A percentile compares a stretch with the other conserved stretches of the same genome.
Conservation (phyloP, 208 protist genomes). For the Trypanosoma scelopori region DNA sequence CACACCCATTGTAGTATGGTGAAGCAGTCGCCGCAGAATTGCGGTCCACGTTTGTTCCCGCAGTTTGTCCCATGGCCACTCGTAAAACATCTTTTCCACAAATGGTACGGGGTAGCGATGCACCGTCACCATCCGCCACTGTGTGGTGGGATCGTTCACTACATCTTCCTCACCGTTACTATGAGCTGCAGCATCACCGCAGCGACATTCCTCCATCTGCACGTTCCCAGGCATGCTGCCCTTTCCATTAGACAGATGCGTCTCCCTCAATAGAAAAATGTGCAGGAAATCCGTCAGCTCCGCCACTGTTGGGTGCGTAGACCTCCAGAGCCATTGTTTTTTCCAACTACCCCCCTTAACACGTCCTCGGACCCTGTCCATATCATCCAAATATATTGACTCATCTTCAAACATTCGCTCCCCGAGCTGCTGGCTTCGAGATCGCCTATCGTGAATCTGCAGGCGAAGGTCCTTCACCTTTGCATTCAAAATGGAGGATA, state of each 20-base stretch:
- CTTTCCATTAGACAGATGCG: slow-evolving; percentile 23
- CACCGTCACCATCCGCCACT: slow-evolving; percentile 53
- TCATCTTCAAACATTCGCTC: background rate
- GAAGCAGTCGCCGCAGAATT: slow-evolving; percentile 41
- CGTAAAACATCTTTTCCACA: slow-evolving; percentile 36
- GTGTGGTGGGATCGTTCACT: slow-evolving; percentile 8
- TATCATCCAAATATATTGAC: background rate
- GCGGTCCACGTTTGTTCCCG: slow-evolving; percentile 36
- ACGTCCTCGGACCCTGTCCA: background rate
- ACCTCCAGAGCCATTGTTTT: background rate
- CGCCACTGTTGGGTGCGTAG: slow-evolving; percentile 19
- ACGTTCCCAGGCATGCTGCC: background rate
- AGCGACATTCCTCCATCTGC: background rate
- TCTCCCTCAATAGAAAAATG: slow-evolving; percentile 39
- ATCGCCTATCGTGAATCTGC: background rate
- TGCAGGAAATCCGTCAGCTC: slow-evolving; percentile 49
- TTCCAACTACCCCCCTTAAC: background rate
- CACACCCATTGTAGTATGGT: slow-evolving; percentile 35
- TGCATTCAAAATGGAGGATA: slow-evolving; percentile 10
- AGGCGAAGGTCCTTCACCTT: slow-evolving; percentile 9
- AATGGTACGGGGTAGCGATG: slow-evolving; percentile 51
- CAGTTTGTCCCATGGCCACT: slow-evolving; percentile 37
- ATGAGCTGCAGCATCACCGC: background rate
- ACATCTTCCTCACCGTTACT: background rate
- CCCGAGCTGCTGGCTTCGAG: background rate